Conservation (phyloP, 1,284 basidiomycete species). For the Boletus mariae region DNA sequence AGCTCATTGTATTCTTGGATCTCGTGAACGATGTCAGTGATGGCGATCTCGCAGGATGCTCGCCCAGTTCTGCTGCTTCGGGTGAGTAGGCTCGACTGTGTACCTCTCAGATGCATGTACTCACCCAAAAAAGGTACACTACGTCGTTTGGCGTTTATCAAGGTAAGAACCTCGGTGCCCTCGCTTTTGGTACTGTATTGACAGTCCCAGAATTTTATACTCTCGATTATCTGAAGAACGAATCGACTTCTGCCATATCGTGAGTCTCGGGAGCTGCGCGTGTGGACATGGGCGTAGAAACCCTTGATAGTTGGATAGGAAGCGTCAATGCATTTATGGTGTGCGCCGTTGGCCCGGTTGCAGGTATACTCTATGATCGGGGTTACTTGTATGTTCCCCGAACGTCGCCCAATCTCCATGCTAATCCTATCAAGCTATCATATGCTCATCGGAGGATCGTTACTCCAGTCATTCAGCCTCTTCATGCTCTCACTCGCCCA, state of each 20-base stretch:
- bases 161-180: conserved; percentile 17
- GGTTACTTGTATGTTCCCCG: conserved; percentile 30
- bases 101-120: background rate
- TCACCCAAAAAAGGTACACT: conserved; percentile 20
- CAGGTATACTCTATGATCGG: conserved; percentile 27
- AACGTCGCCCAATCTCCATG: background rate
- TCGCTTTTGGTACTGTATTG: background rate
- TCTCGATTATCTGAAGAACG: conserved; percentile 29
- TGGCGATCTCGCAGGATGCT: conserved; percentile 16
- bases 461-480: conserved; percentile 24
- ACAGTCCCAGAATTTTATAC: conserved; percentile 27
- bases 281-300: background rate
- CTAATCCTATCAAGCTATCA: conserved; percentile 24
- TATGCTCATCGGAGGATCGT: conserved; percentile 27
- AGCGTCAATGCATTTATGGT: conserved; percentile 23
- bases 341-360: conserved; percentile 7
- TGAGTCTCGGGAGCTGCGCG: conserved; percentile 10
- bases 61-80: conserved; percentile 24
- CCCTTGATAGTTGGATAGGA: conserved; percentile 31
- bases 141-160: conserved; percentile 30
- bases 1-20: background rate
- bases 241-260: conserved; percentile 30
- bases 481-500: conserved; percentile 31
- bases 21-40: background rate
- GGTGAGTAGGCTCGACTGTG: conserved; percentile 15